Base-by-base conservation (phyloP, 2,329 filamentous ascomycete species). In the Cadophora luteo-olivacea region DNA sequence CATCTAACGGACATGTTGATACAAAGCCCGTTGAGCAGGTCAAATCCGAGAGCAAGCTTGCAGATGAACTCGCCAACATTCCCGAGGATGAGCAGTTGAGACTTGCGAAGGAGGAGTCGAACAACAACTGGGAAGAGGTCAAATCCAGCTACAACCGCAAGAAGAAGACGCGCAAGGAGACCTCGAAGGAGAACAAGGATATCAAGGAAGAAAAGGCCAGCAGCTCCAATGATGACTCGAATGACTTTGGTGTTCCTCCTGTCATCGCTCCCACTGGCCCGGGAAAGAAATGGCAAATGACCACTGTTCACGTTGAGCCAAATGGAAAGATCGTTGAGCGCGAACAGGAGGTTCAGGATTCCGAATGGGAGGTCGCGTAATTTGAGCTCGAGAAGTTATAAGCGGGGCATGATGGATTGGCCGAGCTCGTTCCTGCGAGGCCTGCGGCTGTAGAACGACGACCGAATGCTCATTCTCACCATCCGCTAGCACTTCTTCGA, bases 41-140 rank as follows among this genome's bases (percentile, higher is more conserved):
- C 22, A 69, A 71, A 16, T 75, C 74, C 0, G 72, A 73, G 45
- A 73, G 73, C 60, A 51, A 72, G 64, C 52, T 74, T 65, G 73
- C 69, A 69, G 60, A 70, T 61, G 66, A 70, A 55, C 63, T 70
- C 48, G 61, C 68, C 6, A 49, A 87, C 1, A 86, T 86, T 3
- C 88, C 87, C 0, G 87, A 89, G 77, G 87, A 90, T 78, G 85
- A 89, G 78, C 87, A 89, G 80, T 81, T 89, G 72, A 83, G 88
- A 79, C 80, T 85, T 77, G 81, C 88, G 66, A 80, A 80, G 24
- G 81, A 84, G 33, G 80, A 85, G 60, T 84, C 88, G 72, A 81
- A 83, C 54, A 81, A 83, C 54, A 78, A 79, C 22, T 91, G 88
- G 88, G 88, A 81, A 77, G 88, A 87, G 38, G 88, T 91, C 61